Base-by-base conservation (phyloP, 257 asterid genomes). In the Rhazya stricta region DNA sequence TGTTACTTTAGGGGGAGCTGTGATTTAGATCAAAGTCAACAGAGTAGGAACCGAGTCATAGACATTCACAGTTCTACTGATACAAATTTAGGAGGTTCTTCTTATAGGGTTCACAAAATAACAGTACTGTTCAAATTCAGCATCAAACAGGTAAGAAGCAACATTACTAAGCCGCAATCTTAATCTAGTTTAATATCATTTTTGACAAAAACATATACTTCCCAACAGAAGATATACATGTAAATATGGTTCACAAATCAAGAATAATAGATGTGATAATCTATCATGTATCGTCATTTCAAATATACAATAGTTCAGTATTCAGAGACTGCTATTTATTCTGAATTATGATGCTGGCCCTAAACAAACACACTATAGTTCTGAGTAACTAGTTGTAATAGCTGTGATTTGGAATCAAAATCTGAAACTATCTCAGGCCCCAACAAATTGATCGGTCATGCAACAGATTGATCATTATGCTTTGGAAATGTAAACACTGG, bases 1-100 rank as follows among this genome's bases (percentile, higher is more conserved):
- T 60, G 89, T 85, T 74, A 88, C 96, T 81, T 85, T 91, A 21
- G 99, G 99, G 30, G 99, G 99, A 78, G 99, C 99, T 95, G 89
- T 77, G 74, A 74, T 77, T 73, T 61, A 57, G 61, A 73, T 53
- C 69, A 66, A 78, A 51, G 37, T 30, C 18, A 70, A 43, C 69
- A 63, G 51, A 32, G 69, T 25, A 68, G 70, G 67, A 81, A 51
- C 46, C 30, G 23, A 48, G 54, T 46, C 39, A 34, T 7, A 46
- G 77, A 50, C 30, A 41, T 62, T 41, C 29, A 25, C 39, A 36
- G 77, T 75, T 60, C 63, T 70, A 78, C 51, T 57, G 58, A 46
- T 78, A 67, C 66, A 62, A 45, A 65, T 76, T 23, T 65, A 41
- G n/a, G 42, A 36, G 3, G n/a, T 32, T 19, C 23, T 48, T 70